Conservation (phyloP, 1,284 basidiomycete species). For the Ganoderma lucidum region DNA sequence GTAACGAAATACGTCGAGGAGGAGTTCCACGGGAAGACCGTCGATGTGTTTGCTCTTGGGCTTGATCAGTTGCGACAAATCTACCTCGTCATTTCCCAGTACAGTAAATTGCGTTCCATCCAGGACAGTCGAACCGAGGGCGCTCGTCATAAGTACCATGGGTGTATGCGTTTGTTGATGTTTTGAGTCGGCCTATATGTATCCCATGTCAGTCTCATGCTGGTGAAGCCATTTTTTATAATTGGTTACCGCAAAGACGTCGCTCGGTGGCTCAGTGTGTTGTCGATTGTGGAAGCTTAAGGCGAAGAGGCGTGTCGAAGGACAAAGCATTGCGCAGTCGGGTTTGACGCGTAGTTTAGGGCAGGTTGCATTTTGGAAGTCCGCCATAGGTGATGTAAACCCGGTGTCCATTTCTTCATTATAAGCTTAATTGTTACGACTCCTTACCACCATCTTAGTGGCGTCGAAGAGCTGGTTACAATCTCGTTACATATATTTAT, state of each 20-base stretch:
- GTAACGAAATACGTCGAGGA: slow-evolving; percentile 20
- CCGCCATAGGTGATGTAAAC: background rate
- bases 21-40: slow-evolving; percentile 23
- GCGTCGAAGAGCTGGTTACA: too few species aligned
- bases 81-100: slow-evolving; percentile 6
- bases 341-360: background rate
- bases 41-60: slow-evolving; percentile 7
- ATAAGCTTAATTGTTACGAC: too few species aligned
- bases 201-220: too few species aligned
- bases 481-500: too few species aligned
- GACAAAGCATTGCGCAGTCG: background rate
- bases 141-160: background rate
- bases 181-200: too few species aligned
- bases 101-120: background rate
- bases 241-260: too few species aligned
- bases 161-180: too few species aligned
- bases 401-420: too few species aligned
- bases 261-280: background rate
- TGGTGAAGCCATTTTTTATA: too few species aligned
- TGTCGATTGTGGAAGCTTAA: background rate
- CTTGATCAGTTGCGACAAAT: slow-evolving; percentile 8
- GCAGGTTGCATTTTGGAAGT: background rate
- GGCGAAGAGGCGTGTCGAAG: background rate
- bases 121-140: background rate
- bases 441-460: too few species aligned